Evolutionary conservation across 129 eudicot genomes (phyloP), one percentile per base, ranked within the genome.

Genomic region (Gnaphalium uliginosum): DNA sequence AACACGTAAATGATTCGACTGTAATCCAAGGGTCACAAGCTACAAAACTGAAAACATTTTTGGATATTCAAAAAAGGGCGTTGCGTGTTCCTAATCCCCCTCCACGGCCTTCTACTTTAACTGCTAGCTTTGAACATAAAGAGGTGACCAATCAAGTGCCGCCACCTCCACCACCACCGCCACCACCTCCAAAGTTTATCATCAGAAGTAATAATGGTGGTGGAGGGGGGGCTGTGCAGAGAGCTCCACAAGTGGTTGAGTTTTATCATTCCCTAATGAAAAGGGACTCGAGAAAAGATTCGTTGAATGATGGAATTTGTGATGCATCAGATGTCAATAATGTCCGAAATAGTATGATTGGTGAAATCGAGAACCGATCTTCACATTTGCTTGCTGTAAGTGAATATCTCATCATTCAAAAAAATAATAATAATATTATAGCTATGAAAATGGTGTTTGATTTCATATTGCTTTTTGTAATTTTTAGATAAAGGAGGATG

Each of bases 191-290:
- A 7, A 90, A 82, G 71, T 81, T 85, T 41, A 9, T 41, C 66
- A 61, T 27, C 23, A 81, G 85, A 23, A 78, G 90, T 58, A 82
- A 19, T 56, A 70, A 57, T 6, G 35, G 80, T 4, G 51, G 83
- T 0, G 96, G 80, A 1, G 63, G 85, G 0, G 96, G 92, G 68
- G 82, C 43, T 73, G 98, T 93, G 71, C 92, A 93, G 68, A 86
- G 96, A 48, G 98, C 96, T 71, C 98, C 98, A 61, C 89, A 93
- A 82, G 98, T 93, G 1, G 98, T 93, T 63, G 96, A 90, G 83
- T 87, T 93, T 76, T 93, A 93, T 82, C 98, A 93, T 86, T 86
- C 98, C 1, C 96, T 93, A 54, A 93, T 93, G 98, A 93, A 88
- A 80, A 88, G 98, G 78, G 98, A 93, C 69, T 86, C 96, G 5